Base-by-base conservation (phyloP, 2,329 filamentous ascomycete genomes). In the Penicillium sumatraense region DNA sequence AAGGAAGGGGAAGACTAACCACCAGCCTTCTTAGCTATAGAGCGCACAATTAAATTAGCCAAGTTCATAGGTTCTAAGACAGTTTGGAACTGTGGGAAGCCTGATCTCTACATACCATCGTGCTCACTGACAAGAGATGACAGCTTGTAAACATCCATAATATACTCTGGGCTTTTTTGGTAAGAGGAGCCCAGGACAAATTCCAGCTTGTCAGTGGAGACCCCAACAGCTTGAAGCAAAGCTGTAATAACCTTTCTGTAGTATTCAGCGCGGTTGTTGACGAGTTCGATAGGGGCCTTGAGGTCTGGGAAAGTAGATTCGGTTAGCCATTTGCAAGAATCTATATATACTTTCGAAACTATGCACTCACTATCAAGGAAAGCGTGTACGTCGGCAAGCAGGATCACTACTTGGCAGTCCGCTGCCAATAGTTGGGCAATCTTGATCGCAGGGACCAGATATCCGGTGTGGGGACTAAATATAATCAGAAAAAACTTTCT, bases 131-230 rank as follows among this genome's bases (percentile, higher is more conserved):
- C 13, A 8, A 38, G 4, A 11, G 16, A 11, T 1, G 35, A 7
- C 2, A 38, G 16, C 16, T 16, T 16, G 35, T 38, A 38, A 2
- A 38, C 16, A 11, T 98, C 93, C 90, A 96, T 95, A 57, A 88
- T 85, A 78, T 97, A 98, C 38, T 86, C 58, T 75, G 85, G 49
- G 18, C 31, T 63, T 41, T 60, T 63, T 72, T 97, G 92, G 84
- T 96, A 96, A 47, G 84, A 87, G 67, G 88, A 92, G 11, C 93
- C 95, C 1, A 90, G 82, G 20, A 97, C 88, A 68, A 98, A 96
- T 61, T 88, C 83, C 41, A 98, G 83, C 70, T 89, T 88, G 60
- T 90, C 86, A 53, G 89, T 88, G 35, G 89, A 83, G 10, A 97
- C 91, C 44, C 89, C 88, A 31, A 96, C 88, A 1, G 92, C 84